phyloP scores from a whole-genome alignment of 2,329 filamentous ascomycete species.

The Colletotrichum sp. region DNA sequence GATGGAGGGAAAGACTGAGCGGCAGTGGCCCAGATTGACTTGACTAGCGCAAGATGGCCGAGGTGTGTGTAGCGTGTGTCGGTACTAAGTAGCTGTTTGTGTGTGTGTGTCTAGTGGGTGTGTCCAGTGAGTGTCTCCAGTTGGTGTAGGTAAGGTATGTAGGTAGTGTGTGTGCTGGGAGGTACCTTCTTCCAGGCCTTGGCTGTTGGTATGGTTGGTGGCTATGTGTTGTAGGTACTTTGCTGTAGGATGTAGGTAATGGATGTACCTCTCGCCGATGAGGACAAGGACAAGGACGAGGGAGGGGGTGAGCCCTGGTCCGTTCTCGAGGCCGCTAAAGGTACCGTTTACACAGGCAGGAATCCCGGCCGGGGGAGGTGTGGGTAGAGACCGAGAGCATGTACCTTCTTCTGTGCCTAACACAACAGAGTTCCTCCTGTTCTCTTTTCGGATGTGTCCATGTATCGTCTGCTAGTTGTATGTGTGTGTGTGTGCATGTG shows the following conservation, averaged over 20 bases:
- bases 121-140: neutral
- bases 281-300: neutral
- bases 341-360: conserved; percentile 10
- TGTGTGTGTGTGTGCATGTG: neutral
- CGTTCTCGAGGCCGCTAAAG: conserved; percentile 11
- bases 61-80: neutral
- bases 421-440: neutral
- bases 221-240: neutral
- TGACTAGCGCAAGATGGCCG: conserved; percentile 16
- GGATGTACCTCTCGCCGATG: neutral
- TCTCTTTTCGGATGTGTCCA: neutral
- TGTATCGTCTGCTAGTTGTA: neutral
- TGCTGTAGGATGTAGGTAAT: neutral
- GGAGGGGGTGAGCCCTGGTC: conserved; percentile 6
- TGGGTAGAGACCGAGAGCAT: neutral
- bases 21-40: conserved; percentile 9
- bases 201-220: conserved; percentile 5
- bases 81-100: conserved; percentile 1
- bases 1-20: neutral
- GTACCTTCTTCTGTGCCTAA: neutral
- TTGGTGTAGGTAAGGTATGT: neutral
- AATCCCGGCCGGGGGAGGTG: conserved; percentile 4
- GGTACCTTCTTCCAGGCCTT: conserved; percentile 1
- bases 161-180: neutral
- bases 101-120: neutral